These are phyloP conservation scores for Debaryomyces fabryi DNA, from an alignment of 1,139 yeast species.

Conservation along the genomic window DNA sequence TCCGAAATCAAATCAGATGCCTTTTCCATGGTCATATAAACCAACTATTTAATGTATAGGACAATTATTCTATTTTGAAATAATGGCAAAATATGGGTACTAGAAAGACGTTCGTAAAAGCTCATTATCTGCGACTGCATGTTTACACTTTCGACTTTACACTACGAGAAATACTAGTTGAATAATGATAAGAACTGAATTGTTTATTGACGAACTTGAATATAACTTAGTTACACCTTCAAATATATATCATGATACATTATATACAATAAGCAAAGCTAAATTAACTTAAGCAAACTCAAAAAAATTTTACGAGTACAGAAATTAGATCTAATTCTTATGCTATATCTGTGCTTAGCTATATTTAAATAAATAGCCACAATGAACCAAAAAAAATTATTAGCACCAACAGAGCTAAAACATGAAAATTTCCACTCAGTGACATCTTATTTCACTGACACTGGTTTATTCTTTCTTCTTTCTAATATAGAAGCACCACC, in stretches of 20 bases:
- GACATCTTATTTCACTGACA: constrained; percentile 13
- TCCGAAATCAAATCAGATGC: neutral
- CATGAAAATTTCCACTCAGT: neutral
- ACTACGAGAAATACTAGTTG: too few relatives aligned
- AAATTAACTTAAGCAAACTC: neutral
- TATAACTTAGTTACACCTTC: neutral
- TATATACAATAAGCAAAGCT: neutral
- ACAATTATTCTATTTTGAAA: neutral
- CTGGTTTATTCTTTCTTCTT: constrained; percentile 57
- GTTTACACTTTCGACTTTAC: neutral
- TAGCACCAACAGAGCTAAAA: neutral
- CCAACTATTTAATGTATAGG: neutral
- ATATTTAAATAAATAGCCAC: neutral
- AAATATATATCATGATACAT: neutral
- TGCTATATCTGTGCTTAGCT: neutral
- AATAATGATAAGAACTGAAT: neutral
- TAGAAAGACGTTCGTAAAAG: neutral
- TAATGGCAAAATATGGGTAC: neutral
- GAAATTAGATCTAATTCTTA: neutral
- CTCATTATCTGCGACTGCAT: neutral
- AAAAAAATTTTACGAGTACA: neutral
- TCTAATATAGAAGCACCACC: constrained; percentile 82
- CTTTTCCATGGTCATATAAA: neutral
- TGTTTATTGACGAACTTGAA: neutral
- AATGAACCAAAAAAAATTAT: neutral